These are phyloP conservation scores for Panaeolus papilionaceus DNA, from an alignment of 768 basidiomycete species.

Conservation along the genomic window DNA sequence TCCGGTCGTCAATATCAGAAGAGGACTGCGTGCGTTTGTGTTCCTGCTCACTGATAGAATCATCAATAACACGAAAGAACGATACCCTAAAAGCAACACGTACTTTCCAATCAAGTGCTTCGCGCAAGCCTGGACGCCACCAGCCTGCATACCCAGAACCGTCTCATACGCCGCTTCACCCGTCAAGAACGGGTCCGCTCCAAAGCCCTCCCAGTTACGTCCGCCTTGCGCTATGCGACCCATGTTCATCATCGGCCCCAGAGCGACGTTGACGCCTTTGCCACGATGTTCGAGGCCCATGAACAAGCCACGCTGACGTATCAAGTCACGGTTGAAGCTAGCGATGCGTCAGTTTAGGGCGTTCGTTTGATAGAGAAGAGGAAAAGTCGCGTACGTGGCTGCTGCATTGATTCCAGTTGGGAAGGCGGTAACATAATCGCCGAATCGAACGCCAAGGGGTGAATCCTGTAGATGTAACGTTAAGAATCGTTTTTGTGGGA, in stretches of 20 bases:
- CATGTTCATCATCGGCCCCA: slow-evolving; percentile 90
- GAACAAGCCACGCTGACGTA: slow-evolving; percentile 75
- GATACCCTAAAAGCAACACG: slow-evolving; percentile 26
- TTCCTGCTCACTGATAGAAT: slow-evolving; percentile 65
- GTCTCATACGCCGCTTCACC: slow-evolving; percentile 85
- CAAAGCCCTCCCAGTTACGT: slow-evolving; percentile 96
- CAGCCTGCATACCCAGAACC: slow-evolving; percentile 78
- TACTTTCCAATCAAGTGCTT: slow-evolving; percentile 86
- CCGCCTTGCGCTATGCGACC: slow-evolving; percentile 80
- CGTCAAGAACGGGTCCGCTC: slow-evolving; percentile 86
- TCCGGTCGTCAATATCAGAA: slow-evolving; percentile 82
- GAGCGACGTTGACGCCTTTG: slow-evolving; percentile 84
- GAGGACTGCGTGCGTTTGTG: slow-evolving; percentile 57
- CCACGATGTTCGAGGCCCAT: slow-evolving; percentile 85
- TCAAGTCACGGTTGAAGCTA: slow-evolving; percentile 79
- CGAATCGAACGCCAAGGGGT: slow-evolving; percentile 79
- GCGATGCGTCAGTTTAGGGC: slow-evolving; percentile 13
- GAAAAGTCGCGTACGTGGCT: slow-evolving; percentile 60
- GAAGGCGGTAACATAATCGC: slow-evolving; percentile 78
- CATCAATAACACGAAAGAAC: neutral
- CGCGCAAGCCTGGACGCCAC: slow-evolving; percentile 85
- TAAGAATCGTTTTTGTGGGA: slow-evolving; percentile 2
- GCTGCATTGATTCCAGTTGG: slow-evolving; percentile 87
- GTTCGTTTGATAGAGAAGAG: slow-evolving; percentile 13
- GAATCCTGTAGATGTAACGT: slow-evolving; percentile 51